Evolutionary conservation across 2,329 filamentous ascomycete species (phyloP).

Genomic region (Fonsecaea nubica): DNA sequence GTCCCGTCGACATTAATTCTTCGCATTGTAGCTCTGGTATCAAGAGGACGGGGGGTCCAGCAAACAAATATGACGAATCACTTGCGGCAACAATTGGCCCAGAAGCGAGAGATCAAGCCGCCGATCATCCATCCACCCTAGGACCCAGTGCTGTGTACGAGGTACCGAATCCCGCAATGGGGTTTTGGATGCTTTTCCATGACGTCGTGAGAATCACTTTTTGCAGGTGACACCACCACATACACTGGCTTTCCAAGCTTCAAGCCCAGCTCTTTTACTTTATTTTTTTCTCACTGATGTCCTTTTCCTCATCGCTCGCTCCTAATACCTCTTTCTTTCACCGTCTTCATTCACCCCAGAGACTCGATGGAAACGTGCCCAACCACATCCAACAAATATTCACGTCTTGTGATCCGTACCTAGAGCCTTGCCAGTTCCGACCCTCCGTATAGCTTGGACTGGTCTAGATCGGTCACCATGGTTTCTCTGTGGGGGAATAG

Average conservation of each 20-base stretch:
- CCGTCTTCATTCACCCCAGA: background rate
- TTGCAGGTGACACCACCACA: conserved; percentile 5
- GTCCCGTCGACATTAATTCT: background rate
- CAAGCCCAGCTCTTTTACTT: background rate
- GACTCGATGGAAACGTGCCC: background rate
- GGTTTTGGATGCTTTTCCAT: conserved; percentile 11
- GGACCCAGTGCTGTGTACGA: background rate
- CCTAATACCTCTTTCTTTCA: background rate
- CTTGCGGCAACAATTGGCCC: background rate
- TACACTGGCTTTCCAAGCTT: background rate
- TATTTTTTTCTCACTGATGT: background rate
- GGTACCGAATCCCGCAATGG: background rate
- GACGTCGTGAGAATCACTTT: conserved; percentile 40
- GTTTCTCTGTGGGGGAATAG: conserved; percentile 63
- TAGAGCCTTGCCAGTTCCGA: background rate
- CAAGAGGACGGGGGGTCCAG: background rate
- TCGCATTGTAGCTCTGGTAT: background rate
- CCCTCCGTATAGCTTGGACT: background rate
- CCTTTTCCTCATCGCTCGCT: background rate
- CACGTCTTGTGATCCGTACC: background rate
- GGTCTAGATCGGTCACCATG: conserved; percentile 46
- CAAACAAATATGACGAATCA: background rate
- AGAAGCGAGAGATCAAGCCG: background rate
- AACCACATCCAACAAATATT: background rate
- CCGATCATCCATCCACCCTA: background rate